Evolutionary conservation across 2,329 filamentous ascomycete species (phyloP).

Genomic region (Fusarium heterosporum): DNA sequence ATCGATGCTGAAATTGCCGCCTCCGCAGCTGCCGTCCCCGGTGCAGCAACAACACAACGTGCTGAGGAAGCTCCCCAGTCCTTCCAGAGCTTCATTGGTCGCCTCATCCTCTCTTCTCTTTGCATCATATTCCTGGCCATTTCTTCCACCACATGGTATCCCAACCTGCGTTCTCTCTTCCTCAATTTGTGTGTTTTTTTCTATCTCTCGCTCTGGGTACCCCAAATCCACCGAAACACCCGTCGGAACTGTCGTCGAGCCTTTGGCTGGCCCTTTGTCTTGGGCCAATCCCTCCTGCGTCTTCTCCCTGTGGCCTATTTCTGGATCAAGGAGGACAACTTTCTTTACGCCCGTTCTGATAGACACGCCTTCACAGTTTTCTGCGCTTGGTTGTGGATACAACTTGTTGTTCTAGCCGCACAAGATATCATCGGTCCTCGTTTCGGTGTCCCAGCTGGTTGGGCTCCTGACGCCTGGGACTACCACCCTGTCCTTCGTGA

Average conservation of each 20-base stretch:
- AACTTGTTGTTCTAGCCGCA: slow-evolving; percentile 80
- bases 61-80: slow-evolving; percentile 52
- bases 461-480: slow-evolving; percentile 84
- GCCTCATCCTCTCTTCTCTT: slow-evolving; percentile 67
- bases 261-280: slow-evolving; percentile 89
- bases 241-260: slow-evolving; percentile 92
- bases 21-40: slow-evolving; percentile 53
- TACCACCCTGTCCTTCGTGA: slow-evolving; percentile 92
- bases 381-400: slow-evolving; percentile 85
- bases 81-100: slow-evolving; percentile 68
- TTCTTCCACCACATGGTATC: slow-evolving; percentile 71
- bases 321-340: slow-evolving; percentile 80
- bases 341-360: slow-evolving; percentile 81
- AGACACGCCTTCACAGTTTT: slow-evolving; percentile 69
- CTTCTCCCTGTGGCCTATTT: slow-evolving; percentile 88
- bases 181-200: slow-evolving; percentile 73
- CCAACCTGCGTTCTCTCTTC: slow-evolving; percentile 65
- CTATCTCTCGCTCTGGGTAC: slow-evolving; percentile 92
- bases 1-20: slow-evolving; percentile 70
- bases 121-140: slow-evolving; percentile 69
- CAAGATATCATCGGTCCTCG: slow-evolving; percentile 90
- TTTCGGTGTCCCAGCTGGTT: slow-evolving; percentile 81
- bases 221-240: slow-evolving; percentile 91
- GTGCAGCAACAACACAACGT: slow-evolving; percentile 41
- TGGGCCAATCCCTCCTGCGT: slow-evolving; percentile 84